Percentiles rank a stretch among this genome's conserved stretches.
Conservation (phyloP, 768 basidiomycete genomes). For the Tulasnella sp. region DNA sequence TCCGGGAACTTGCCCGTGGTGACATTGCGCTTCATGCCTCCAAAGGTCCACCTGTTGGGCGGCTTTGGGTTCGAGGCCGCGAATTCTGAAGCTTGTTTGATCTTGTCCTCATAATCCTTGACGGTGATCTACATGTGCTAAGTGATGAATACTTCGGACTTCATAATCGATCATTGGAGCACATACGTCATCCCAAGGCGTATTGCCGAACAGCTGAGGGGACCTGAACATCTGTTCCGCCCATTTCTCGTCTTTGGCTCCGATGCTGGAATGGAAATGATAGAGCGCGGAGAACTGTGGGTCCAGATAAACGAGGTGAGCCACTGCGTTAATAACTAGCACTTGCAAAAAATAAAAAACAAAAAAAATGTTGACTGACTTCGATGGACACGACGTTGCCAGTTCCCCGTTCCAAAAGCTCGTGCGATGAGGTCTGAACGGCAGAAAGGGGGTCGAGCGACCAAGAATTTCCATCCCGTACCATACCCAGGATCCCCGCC, state of each 20-base stretch:
- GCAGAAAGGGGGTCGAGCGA: constrained; percentile 42
- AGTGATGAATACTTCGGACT: background rate
- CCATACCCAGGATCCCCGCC: constrained; percentile 7
- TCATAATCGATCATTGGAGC: background rate
- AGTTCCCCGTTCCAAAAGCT: constrained; percentile 46
- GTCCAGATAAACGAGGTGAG: background rate
- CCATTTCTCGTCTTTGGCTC: constrained; percentile 16
- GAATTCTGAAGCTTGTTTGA: background rate
- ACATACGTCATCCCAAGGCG: constrained; percentile 2
- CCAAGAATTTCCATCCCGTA: constrained; percentile 19
- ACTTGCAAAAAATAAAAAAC: background rate
- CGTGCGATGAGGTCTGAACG: constrained; percentile 41
- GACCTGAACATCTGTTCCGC: background rate
- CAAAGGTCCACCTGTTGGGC: background rate
- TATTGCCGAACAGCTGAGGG: constrained; percentile 4
- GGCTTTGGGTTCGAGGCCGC: background rate
- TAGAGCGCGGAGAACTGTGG: constrained; percentile 18
- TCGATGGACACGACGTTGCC: constrained; percentile 21
- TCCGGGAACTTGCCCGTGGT: constrained; percentile 12
- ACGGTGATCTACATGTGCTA: background rate
- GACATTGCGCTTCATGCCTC: background rate
- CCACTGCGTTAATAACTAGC: no score
- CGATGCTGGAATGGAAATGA: constrained; percentile 18
- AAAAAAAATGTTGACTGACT: constrained; percentile 29
- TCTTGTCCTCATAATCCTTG: background rate